These are phyloP conservation scores for Tolypocladium guangdongense DNA, from an alignment of 2,329 filamentous ascomycete genomes.

Conservation along the genomic window DNA sequence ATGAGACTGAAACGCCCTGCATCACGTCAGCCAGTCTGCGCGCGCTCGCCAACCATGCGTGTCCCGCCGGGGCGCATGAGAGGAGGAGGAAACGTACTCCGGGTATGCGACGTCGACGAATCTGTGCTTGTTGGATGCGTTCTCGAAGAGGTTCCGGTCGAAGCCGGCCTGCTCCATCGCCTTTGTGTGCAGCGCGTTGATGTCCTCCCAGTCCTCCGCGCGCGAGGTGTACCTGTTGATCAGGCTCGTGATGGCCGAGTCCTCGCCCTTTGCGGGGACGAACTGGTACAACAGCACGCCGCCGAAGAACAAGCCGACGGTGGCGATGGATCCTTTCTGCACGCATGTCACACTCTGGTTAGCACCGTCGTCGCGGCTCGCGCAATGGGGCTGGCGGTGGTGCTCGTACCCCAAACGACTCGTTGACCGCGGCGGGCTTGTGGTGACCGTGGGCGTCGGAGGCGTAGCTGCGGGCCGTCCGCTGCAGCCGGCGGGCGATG, in stretches of 20 bases:
- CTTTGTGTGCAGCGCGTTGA: conserved; percentile 41
- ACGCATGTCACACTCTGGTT: neutral
- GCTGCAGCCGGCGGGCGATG: conserved; percentile 24
- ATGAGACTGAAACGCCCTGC: conserved; percentile 38
- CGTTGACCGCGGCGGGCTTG: conserved; percentile 36
- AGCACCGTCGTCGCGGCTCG: neutral
- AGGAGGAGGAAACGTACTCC: conserved; percentile 36
- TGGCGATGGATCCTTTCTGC: conserved; percentile 38
- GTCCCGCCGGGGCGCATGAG: neutral
- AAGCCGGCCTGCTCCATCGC: conserved; percentile 44
- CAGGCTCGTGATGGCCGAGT: conserved; percentile 33
- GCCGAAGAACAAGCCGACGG: conserved; percentile 32
- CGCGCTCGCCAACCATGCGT: neutral
- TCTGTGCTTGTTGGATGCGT: conserved; percentile 29
- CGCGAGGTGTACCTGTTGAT: conserved; percentile 35
- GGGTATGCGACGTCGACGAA: conserved; percentile 44
- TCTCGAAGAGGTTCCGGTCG: conserved; percentile 44
- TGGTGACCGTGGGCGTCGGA: conserved; percentile 40
- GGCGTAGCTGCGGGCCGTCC: conserved; percentile 38
- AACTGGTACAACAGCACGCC: conserved; percentile 36
- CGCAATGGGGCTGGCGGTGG: neutral
- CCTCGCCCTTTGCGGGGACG: conserved; percentile 39
- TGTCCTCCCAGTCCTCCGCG: conserved; percentile 37
- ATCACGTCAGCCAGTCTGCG: neutral
- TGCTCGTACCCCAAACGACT: conserved; percentile 45